Base-by-base conservation (phyloP, 2,329 filamentous ascomycete genomes). In the Diaporthe sp. region DNA sequence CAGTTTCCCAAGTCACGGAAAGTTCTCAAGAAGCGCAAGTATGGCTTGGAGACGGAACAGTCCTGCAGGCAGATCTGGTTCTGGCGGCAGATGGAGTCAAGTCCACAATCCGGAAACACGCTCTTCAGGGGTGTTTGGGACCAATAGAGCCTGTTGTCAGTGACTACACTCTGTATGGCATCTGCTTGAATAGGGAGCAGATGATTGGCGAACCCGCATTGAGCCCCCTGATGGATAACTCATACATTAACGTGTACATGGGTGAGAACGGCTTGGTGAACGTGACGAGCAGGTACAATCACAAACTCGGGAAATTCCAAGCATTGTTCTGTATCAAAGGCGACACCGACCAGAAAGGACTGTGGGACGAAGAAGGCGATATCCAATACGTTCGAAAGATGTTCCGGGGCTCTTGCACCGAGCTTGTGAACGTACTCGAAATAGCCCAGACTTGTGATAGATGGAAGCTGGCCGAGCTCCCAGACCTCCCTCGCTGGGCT, bases 71-170 rank as follows among this genome's bases (percentile, higher is more conserved):
- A 3, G 85, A 88, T 72, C 76, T 86, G 9, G 83, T 87, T 19
- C 79, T 88, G 46, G 85, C 85, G 1, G 85, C 86, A 31, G 85
- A 88, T 75, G 86, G 87, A 10, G 84, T 88, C 9, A 82, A 85
- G 31, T 87, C 86, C 31, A 82, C 79, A 28, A 86, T 85, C 1
- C 80, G 86, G 22, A 84, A 84, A 76, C 81, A 85, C 17, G 84
- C 86, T 46, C 80, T 86, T 60, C 76, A 0, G 71, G 77, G 31
- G n/a, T 73, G 4, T 15, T 25, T 37, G 44, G 67, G 31, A n/a
- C 51, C 73, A 57, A 71, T 34, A 44, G 76, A 79, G 5, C 79
- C 79, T 1, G 57, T 76, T 19, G 17, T 79, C 71, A 78, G 78
- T 31, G 67, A 77, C 17, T 65, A 67, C 12, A 78, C 79, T 0